Percentiles rank a stretch among this genome's conserved stretches.
These are phyloP conservation scores for Actinomortierella ambigua DNA, from an alignment of 371 early-diverging fungal genomes.

Conservation along the genomic window DNA sequence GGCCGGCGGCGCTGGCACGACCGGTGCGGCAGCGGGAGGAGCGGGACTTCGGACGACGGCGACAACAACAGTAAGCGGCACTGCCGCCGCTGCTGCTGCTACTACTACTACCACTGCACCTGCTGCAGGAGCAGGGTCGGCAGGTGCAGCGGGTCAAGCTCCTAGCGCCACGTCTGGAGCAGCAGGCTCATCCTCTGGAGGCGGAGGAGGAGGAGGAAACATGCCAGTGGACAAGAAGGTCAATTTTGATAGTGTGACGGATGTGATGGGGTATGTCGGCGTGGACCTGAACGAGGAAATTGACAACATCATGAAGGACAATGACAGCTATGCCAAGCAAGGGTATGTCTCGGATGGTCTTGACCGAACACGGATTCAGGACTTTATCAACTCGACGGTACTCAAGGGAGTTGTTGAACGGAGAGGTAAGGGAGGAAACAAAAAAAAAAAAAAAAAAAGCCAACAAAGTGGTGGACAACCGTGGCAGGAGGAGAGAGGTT, in stretches of 20 bases:
- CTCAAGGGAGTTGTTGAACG: slow-evolving; percentile 28
- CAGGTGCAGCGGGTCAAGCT: slow-evolving; percentile 4
- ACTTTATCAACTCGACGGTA: slow-evolving; percentile 21
- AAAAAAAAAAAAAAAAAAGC: background rate
- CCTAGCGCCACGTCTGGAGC: slow-evolving; percentile 7
- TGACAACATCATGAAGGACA: slow-evolving; percentile 50
- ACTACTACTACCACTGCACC: slow-evolving; percentile 8
- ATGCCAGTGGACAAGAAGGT: slow-evolving; percentile 44
- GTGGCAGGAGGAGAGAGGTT: too few relatives aligned
- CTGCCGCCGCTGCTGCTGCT: too few relatives aligned
- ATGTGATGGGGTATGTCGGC: slow-evolving; percentile 89
- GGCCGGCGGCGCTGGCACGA: too few relatives aligned
- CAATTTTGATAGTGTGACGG: slow-evolving; percentile 72
- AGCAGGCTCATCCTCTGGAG: slow-evolving; percentile 17
- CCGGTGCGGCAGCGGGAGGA: too few relatives aligned
- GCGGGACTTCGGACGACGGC: too few relatives aligned
- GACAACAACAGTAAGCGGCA: too few relatives aligned
- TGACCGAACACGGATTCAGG: slow-evolving; percentile 31
- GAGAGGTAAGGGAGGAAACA: slow-evolving; percentile 16
- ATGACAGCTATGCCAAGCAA: slow-evolving; percentile 31
- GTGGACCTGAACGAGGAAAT: slow-evolving; percentile 69
- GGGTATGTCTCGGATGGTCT: slow-evolving; percentile 21
- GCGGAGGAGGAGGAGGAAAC: slow-evolving; percentile 12
- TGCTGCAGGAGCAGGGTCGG: background rate
- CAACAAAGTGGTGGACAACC: too few relatives aligned